A percentile compares a stretch with the other conserved stretches of the same genome.
These are phyloP conservation scores for Phytophthora lateralis DNA, from an alignment of 352 stramenopile species.

Conservation along the genomic window DNA sequence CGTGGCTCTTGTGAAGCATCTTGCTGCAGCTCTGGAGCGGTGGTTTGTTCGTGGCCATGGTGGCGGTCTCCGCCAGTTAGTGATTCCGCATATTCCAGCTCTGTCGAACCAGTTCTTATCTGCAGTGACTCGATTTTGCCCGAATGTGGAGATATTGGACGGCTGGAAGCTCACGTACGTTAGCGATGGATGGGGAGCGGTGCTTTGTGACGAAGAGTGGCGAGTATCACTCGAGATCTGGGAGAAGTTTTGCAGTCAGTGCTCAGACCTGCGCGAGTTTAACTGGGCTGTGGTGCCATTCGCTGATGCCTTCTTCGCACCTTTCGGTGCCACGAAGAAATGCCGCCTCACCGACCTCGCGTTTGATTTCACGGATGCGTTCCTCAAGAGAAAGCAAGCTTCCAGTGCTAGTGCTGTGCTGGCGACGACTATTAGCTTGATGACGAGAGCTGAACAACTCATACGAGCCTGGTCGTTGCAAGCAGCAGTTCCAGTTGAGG, in stretches of 20 bases:
- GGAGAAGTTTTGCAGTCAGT: conserved; percentile 47
- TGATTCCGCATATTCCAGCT: conserved; percentile 40
- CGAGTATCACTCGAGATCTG: conserved; percentile 42
- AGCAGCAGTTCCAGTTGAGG: conserved; percentile 12
- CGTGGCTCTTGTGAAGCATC: conserved; percentile 31
- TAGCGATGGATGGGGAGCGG: conserved; percentile 49
- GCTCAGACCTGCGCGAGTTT: conserved; percentile 53
- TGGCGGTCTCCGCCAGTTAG: conserved; percentile 46
- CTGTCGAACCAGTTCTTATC: conserved; percentile 49
- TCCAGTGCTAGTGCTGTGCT: conserved; percentile 12
- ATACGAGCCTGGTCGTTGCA: conserved; percentile 22
- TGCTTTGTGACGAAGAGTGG: conserved; percentile 63
- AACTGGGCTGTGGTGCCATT: conserved; percentile 65
- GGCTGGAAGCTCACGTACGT: conserved; percentile 64
- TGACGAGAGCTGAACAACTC: conserved; percentile 25
- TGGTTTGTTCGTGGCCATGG: conserved; percentile 43
- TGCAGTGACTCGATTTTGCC: conserved; percentile 46
- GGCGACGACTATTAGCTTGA: conserved; percentile 16
- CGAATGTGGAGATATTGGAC: conserved; percentile 59
- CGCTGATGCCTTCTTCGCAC: conserved; percentile 49
- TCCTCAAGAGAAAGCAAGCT: conserved; percentile 24
- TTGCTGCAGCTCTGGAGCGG: conserved; percentile 41
- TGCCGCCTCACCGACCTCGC: conserved; percentile 41
- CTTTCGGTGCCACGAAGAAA: conserved; percentile 51
- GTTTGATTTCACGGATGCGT: conserved; percentile 46